A percentile compares a stretch with the other conserved stretches of the same genome.
Conservation (phyloP, 257 asterid species). For the Ligustrum vulgare region DNA sequence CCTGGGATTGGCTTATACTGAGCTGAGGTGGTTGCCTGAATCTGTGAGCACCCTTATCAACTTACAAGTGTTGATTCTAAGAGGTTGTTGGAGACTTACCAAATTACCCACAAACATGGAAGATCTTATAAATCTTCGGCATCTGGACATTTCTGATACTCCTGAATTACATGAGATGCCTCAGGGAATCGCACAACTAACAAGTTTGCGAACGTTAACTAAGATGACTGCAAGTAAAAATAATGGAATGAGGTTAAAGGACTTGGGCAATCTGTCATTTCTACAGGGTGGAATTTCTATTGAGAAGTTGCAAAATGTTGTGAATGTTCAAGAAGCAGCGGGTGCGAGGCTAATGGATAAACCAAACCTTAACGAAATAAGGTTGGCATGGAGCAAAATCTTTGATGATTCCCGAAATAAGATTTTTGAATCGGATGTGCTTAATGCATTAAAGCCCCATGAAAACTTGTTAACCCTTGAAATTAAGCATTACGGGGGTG, state of each 20-base stretch:
- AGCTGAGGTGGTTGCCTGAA: conserved; percentile 18
- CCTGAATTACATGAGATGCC: conserved; percentile 27
- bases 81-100: conserved; percentile 3
- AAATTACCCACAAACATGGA: conserved; percentile 10
- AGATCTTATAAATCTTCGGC: conserved; percentile 24
- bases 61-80: conserved; percentile 18
- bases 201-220: conserved; percentile 16
- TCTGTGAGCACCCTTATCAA: conserved; percentile 12
- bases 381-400: conserved; percentile 4
- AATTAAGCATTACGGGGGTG: conserved; percentile 17
- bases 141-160: conserved; percentile 23
- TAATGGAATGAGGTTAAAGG: conserved; percentile 13
- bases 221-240: conserved; percentile 20
- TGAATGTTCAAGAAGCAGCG: conserved; percentile 14
- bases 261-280: conserved; percentile 18
- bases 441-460: conserved; percentile 16
- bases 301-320: conserved; percentile 16
- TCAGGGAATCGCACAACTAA: conserved; percentile 21
- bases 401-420: conserved; percentile 18
- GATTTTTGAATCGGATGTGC: conserved; percentile 15
- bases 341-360: conserved; percentile 22
- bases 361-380: conserved; percentile 5
- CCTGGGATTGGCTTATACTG: conserved; percentile 18
- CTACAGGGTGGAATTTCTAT: conserved; percentile 18
- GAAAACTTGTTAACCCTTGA: conserved; percentile 5